Evolutionary conservation across 2,329 filamentous ascomycete species (phyloP), one percentile per base, ranked within the genome.

Genomic region (Seiridium cupressi): DNA sequence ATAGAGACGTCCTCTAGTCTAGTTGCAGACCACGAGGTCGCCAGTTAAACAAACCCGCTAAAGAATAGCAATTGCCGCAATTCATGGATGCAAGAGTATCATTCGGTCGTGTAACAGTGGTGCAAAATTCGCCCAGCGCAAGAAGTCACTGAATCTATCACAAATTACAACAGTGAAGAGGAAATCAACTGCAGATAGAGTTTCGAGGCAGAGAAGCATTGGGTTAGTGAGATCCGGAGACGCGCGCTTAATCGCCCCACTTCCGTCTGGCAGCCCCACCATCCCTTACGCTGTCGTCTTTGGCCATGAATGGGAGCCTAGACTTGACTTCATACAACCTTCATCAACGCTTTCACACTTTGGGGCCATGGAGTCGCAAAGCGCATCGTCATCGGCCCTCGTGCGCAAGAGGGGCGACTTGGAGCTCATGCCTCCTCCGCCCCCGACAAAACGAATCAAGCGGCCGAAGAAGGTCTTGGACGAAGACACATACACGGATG

Each of bases 401-500:
- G 79, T 87, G 58, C 84, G 84, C 59, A 93, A 92, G 77, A 80
- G 82, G 60, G 73, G 76, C 46, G 88, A 92, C 61, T 84, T 79
- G 34, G 87, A 90, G 59, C 79, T 96, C 58, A 98, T 97, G 93
- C 90, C 92, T 13, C 93, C 93, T 9, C 93, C 94, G 5, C 92
- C 93, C 3, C 84, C 87, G 0, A 81, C 88, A 47, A 98, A 97
- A 74, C 89, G 92, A 61, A 96, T 97, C 70, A 97, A 97, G 76
- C 86, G 95, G 57, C 95, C 95, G 0, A 88, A 89, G 63, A 90
- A 89, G 63, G 88, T 97, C 35, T 85, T 99, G 35, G 92, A 97
- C 73, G 95, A 99, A 81, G 94, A 99, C 67, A 88, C 90, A 57
- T 99, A 99, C 75, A 95, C 92, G 2, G 88, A 93, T 60, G 90